These are phyloP conservation scores for Harringtonia lauricola DNA, from an alignment of 2,329 filamentous ascomycete species.

Conservation along the genomic window DNA sequence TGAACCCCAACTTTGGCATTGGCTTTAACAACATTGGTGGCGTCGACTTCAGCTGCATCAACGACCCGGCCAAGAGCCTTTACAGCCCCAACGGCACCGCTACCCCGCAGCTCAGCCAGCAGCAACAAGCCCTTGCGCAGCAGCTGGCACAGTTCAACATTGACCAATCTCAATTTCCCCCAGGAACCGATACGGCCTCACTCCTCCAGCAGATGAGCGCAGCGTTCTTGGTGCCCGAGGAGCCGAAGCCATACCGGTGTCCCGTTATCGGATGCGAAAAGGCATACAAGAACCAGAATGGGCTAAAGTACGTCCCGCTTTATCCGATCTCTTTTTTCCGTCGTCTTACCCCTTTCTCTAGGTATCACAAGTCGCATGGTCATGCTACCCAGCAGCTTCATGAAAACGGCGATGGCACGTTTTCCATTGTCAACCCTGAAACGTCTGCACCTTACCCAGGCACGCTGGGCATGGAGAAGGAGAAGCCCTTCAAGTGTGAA, in stretches of 20 bases:
- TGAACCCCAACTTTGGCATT: conserved; percentile 42
- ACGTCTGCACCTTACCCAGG: conserved; percentile 91
- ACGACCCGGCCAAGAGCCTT: conserved; percentile 87
- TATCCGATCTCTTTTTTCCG: conserved; percentile 7
- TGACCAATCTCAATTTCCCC: conserved; percentile 62
- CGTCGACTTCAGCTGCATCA: conserved; percentile 53
- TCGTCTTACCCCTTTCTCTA: conserved; percentile 15
- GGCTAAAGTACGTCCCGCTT: conserved; percentile 63
- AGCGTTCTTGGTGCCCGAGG: conserved; percentile 63
- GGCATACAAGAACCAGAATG: conserved; percentile 99
- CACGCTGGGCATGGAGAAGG: conserved; percentile 98
- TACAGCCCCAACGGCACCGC: conserved; percentile 72
- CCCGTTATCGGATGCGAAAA: conserved; percentile 98
- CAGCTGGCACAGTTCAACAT: conserved; percentile 64
- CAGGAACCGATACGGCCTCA: conserved; percentile 58
- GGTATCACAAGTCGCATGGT: conserved; percentile 70
- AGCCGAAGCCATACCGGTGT: conserved; percentile 95
- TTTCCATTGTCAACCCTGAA: conserved; percentile 95
- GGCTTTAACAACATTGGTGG: conserved; percentile 32
- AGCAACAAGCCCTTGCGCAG: conserved; percentile 53
- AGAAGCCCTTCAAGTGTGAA: conserved; percentile 97
- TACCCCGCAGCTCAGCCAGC: conserved; percentile 42
- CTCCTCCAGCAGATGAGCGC: conserved; percentile 43
- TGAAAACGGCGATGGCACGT: conserved; percentile 93
- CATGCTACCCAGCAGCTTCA: conserved; percentile 95